Conservation (phyloP, 2,329 filamentous ascomycete genomes). For the Kalmusia sp. region DNA sequence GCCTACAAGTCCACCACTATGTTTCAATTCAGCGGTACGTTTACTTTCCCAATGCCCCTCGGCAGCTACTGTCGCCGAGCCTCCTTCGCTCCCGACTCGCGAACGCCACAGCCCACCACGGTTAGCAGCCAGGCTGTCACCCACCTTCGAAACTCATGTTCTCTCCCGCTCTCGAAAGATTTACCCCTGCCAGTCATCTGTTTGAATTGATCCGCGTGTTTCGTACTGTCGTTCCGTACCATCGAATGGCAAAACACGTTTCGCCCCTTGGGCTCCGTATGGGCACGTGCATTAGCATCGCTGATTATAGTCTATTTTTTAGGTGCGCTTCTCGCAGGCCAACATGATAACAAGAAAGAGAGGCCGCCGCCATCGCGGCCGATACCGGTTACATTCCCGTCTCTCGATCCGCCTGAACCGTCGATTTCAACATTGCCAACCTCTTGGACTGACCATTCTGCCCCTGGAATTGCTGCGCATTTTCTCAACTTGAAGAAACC, state of each 20-base stretch:
- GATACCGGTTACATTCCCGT: slow-evolving; percentile 61
- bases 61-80: slow-evolving; percentile 2
- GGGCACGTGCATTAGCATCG: slow-evolving; percentile 33
- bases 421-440: slow-evolving; percentile 29
- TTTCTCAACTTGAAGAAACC: slow-evolving; percentile 52
- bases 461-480: slow-evolving; percentile 53
- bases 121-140: slow-evolving; percentile 6
- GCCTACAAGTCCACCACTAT: slow-evolving; percentile 24
- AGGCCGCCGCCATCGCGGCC: slow-evolving; percentile 58
- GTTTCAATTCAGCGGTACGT: slow-evolving; percentile 49
- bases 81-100: slow-evolving; percentile 2
- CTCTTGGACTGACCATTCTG: slow-evolving; percentile 43
- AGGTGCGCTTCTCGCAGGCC: slow-evolving; percentile 48
- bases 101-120: slow-evolving; percentile 17
- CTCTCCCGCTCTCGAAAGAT: background rate
- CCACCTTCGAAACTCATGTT: background rate
- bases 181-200: slow-evolving; percentile 1
- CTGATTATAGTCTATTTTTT: slow-evolving; percentile 33
- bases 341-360: slow-evolving; percentile 48
- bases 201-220: slow-evolving; percentile 20
- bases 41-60: slow-evolving; percentile 3
- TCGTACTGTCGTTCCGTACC: slow-evolving; percentile 22
- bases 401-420: slow-evolving; percentile 48
- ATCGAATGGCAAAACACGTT: slow-evolving; percentile 33
- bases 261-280: slow-evolving; percentile 24